These are phyloP conservation scores for Diaporthe capsici DNA, from an alignment of 2,329 filamentous ascomycete genomes.

Conservation along the genomic window DNA sequence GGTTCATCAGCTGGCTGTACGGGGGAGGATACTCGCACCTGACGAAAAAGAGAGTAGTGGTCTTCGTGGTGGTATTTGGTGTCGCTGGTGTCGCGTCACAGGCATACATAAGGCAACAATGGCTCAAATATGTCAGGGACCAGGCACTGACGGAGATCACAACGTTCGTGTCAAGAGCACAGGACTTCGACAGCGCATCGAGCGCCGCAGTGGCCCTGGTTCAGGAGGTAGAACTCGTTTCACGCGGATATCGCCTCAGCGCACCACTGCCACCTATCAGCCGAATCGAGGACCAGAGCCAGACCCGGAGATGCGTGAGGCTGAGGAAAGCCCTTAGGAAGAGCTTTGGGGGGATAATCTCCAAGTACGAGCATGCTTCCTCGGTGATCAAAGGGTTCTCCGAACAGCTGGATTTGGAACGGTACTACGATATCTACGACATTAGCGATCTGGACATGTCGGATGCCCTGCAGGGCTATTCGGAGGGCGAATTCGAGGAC, in stretches of 20 bases:
- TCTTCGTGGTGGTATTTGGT: conserved; percentile 61
- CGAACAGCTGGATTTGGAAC: conserved; percentile 86
- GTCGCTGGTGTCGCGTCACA: conserved; percentile 75
- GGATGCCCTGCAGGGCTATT: conserved; percentile 76
- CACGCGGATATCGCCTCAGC: conserved; percentile 79
- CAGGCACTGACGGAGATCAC: conserved; percentile 80
- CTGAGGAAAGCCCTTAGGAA: conserved; percentile 82
- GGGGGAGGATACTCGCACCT: conserved; percentile 64
- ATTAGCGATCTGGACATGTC: conserved; percentile 80
- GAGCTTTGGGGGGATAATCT: conserved; percentile 78
- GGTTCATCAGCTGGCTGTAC: conserved; percentile 79
- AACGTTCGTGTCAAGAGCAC: conserved; percentile 79
- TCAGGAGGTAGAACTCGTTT: conserved; percentile 96
- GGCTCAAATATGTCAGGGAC: conserved; percentile 82
- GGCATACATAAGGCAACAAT: conserved; percentile 82
- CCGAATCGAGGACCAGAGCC: conserved; percentile 86
- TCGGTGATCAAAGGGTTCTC: conserved; percentile 79
- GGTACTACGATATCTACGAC: conserved; percentile 92
- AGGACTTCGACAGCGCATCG: conserved; percentile 84
- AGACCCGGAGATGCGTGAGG: conserved; percentile 83
- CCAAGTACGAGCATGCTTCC: conserved; percentile 79
- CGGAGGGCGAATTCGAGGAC: conserved; percentile 79
- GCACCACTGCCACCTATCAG: conserved; percentile 92
- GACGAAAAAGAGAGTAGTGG: conserved; percentile 69
- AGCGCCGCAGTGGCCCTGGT: conserved; percentile 85